Evolutionary conservation across 495 filamentous ascomycete species (phyloP).

Genomic region (Daldinia decipiens): DNA sequence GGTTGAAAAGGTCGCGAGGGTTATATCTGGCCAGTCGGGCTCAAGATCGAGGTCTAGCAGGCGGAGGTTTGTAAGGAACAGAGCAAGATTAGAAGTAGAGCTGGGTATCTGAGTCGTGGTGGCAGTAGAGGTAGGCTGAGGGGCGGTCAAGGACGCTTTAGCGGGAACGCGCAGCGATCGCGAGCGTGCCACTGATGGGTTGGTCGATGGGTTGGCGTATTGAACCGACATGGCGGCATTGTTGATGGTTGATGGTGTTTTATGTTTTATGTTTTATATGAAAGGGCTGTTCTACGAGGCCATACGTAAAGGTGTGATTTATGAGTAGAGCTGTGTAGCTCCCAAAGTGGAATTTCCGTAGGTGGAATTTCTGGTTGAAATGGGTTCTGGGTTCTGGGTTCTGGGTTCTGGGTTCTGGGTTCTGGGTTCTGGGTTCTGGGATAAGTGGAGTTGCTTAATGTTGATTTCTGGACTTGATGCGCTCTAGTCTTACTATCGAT

Average conservation of each 20-base stretch:
- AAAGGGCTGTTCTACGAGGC: background rate
- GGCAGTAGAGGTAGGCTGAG: constrained; percentile 29
- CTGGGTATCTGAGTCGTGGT: constrained; percentile 39
- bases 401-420: background rate
- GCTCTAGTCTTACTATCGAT: background rate
- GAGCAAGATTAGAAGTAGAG: constrained; percentile 64
- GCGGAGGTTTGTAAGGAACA: constrained; percentile 82
- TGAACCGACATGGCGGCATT: constrained; percentile 48
- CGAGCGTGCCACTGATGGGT: constrained; percentile 38
- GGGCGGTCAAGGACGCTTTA: constrained; percentile 48
- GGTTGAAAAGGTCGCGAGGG: constrained; percentile 68
- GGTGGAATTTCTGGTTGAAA: background rate
- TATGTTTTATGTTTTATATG: no score
- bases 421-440: background rate
- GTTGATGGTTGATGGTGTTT: constrained; percentile 25
- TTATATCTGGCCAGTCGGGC: constrained; percentile 81
- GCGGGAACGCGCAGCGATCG: constrained; percentile 42
- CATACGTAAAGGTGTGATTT: constrained; percentile 8
- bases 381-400: background rate
- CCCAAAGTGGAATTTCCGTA: background rate
- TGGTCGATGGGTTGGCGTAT: constrained; percentile 39
- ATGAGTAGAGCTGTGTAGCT: background rate
- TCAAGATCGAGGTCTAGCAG: constrained; percentile 79
- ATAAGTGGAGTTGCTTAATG: constrained; percentile 25
- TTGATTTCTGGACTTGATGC: constrained; percentile 27